Conservation (phyloP, 805 yeast genomes). For the Torulaspora quercuum region DNA sequence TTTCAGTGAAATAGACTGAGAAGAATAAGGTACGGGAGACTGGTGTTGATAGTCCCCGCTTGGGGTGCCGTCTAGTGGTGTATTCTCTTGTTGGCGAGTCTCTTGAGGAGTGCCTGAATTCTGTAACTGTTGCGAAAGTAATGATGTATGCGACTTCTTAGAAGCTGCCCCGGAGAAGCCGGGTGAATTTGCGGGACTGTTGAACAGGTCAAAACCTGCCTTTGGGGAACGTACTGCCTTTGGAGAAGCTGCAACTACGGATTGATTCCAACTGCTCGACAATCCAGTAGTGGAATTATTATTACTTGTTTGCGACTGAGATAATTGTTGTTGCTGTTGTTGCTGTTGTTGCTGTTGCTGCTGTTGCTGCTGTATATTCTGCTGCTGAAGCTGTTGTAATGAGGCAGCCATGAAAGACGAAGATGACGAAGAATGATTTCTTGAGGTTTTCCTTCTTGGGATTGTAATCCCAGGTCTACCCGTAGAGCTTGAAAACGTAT, state of each 20-base stretch:
- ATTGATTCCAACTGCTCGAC: conserved; percentile 23
- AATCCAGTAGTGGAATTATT: conserved; percentile 18
- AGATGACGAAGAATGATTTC: conserved; percentile 32
- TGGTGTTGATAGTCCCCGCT: conserved; percentile 5
- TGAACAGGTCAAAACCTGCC: conserved; percentile 22
- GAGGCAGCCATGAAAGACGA: conserved; percentile 31
- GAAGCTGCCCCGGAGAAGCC: conserved; percentile 17
- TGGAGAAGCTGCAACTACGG: conserved; percentile 16
- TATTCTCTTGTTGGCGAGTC: conserved; percentile 1
- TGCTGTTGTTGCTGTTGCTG: conserved; percentile 13
- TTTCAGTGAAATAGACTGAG: conserved; percentile 13
- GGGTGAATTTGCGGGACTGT: conserved; percentile 19
- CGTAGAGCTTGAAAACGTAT: conserved; percentile 23
- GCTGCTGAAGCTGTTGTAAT: conserved; percentile 29
- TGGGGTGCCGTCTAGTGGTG: conserved; percentile 1
- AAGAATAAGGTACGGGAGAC: conserved; percentile 7
- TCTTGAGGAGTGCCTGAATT: conserved; percentile 16
- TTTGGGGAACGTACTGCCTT: conserved; percentile 21
- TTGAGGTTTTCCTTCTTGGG: conserved; percentile 32
- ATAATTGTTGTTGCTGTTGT: conserved; percentile 10
- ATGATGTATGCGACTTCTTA: conserved; percentile 32
- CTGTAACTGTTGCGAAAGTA: conserved; percentile 36
- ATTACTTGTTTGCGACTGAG: conserved; percentile 9
- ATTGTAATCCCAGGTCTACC: conserved; percentile 30
- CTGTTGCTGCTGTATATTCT: conserved; percentile 17